Percentiles rank a stretch among this genome's conserved stretches.
Evolutionary conservation across 2,329 filamentous ascomycete genomes (phyloP).

Genomic region (Fusarium xylarioides): DNA sequence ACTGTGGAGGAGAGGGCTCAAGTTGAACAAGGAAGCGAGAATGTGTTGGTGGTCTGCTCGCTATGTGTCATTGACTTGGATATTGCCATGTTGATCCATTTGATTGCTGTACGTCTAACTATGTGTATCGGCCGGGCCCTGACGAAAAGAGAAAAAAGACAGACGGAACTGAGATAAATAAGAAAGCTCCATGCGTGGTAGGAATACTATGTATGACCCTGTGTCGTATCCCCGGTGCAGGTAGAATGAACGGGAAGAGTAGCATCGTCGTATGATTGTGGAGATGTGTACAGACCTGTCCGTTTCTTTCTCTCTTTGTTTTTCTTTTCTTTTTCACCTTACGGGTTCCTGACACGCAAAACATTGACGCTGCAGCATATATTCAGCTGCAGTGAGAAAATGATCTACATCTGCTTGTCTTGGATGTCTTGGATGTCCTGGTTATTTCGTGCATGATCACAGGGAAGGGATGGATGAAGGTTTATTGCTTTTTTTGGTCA

Average conservation of each 20-base stretch:
- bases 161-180: not conserved
- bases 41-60: not conserved
- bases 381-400: constrained; percentile 7
- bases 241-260: not conserved
- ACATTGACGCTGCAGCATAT: not conserved
- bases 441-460: constrained; percentile 23
- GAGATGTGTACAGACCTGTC: constrained; percentile 6
- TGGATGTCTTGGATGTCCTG: constrained; percentile 7
- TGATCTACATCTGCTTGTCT: constrained; percentile 31
- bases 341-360: not conserved
- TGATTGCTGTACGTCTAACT: constrained; percentile 2
- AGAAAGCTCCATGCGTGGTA: not conserved
- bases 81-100: not conserved
- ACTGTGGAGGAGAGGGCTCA: not conserved
- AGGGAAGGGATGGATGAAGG: constrained; percentile 31
- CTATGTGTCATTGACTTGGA: not conserved
- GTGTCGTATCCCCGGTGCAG: constrained; percentile 1
- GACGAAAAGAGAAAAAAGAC: not conserved
- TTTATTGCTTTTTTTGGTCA: constrained; percentile 30
- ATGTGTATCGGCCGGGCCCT: not conserved
- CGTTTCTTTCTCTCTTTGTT: not conserved
- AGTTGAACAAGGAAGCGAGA: constrained; percentile 11
- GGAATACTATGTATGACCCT: constrained; percentile 4
- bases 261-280: constrained; percentile 33
- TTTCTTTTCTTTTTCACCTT: not conserved